These are phyloP conservation scores for Nitzschia palea DNA, from an alignment of 108 stramenopile genomes.

Conservation along the genomic window DNA sequence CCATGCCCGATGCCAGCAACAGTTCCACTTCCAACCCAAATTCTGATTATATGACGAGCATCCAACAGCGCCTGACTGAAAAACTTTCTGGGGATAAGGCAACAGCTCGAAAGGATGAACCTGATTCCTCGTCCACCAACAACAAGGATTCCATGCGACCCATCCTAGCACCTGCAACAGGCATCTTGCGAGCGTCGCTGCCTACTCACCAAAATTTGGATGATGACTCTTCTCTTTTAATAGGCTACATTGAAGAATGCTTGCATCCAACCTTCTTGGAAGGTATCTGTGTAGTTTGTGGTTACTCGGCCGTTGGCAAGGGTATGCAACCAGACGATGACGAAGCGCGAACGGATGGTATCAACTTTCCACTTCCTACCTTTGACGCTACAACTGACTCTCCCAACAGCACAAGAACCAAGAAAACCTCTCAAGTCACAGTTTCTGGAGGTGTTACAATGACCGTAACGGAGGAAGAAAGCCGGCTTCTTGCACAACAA, in stretches of 20 bases:
- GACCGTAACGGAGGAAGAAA: conserved; percentile 64
- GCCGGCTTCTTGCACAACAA: conserved; percentile 54
- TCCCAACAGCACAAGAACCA: neutral
- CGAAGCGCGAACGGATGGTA: neutral
- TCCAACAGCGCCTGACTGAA: conserved; percentile 3
- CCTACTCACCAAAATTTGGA: neutral
- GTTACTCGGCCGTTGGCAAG: conserved; percentile 17
- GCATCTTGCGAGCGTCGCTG: conserved; percentile 10
- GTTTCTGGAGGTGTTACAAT: conserved; percentile 77
- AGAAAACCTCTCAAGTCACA: conserved; percentile 63
- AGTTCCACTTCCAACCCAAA: neutral
- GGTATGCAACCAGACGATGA: conserved; percentile 12
- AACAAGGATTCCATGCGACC: neutral
- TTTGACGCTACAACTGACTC: conserved; percentile 2
- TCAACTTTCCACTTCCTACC: neutral
- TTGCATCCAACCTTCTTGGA: conserved; percentile 71
- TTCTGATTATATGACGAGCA: neutral
- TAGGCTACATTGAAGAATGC: conserved; percentile 70
- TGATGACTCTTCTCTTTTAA: neutral
- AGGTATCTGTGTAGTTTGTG: conserved; percentile 77
- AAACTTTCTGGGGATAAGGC: conserved; percentile 1
- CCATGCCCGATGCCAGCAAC: neutral
- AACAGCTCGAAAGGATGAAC: neutral
- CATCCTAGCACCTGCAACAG: conserved; percentile 29
- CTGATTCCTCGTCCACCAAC: conserved; percentile 2